These are phyloP conservation scores for Plectranthus barbatus DNA, from an alignment of 257 asterid species.

Conservation along the genomic window DNA sequence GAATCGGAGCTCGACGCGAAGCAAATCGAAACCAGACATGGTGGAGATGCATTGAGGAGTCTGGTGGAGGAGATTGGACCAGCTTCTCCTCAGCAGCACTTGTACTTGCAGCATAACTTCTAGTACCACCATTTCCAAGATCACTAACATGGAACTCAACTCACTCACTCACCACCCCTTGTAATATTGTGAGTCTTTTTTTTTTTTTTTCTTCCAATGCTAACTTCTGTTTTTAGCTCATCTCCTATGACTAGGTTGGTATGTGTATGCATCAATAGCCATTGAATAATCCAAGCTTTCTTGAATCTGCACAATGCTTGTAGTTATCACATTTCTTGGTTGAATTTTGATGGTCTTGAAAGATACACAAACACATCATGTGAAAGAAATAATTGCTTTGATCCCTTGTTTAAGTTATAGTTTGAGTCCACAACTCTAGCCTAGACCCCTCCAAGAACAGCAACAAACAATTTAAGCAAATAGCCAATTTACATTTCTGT, in stretches of 20 bases:
- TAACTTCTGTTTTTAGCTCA: not conserved
- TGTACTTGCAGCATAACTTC: slow-evolving; percentile 87
- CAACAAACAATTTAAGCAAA: slow-evolving; percentile 17
- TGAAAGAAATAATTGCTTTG: slow-evolving; percentile 8
- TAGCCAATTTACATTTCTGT: not conserved
- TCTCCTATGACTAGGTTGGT: not conserved
- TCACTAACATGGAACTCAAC: not conserved
- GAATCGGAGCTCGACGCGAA: slow-evolving; percentile 73
- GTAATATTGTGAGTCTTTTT: no score
- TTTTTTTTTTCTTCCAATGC: no score
- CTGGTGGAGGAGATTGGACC: slow-evolving; percentile 86
- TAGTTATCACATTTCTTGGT: not conserved
- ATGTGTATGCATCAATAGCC: not conserved
- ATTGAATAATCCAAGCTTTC: not conserved
- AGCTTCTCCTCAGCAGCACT: slow-evolving; percentile 80
- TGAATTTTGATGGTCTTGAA: not conserved
- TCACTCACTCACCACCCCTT: no score
- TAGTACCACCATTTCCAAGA: no score
- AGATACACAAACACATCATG: not conserved
- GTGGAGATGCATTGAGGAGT: slow-evolving; percentile 59
- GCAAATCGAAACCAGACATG: slow-evolving; percentile 38
- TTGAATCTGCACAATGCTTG: not conserved
- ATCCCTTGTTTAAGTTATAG: slow-evolving; percentile 9
- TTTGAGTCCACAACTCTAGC: slow-evolving; percentile 1
- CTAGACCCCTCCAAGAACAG: slow-evolving; percentile 12